These are phyloP conservation scores for Abelmoschus esculentus DNA, from an alignment of 345 rosid genomes.

Conservation along the genomic window DNA sequence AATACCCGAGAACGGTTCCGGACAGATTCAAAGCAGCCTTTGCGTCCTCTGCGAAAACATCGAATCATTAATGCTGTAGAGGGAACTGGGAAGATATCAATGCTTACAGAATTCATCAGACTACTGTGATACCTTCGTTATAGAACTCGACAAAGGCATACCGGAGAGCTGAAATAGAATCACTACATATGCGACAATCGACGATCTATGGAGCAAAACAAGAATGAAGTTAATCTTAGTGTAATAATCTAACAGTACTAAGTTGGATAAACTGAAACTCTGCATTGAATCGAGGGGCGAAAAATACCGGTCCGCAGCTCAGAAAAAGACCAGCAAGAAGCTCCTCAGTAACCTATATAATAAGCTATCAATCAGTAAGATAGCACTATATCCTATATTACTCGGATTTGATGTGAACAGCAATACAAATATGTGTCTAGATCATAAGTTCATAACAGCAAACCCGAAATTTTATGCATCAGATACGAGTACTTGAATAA, in stretches of 20 bases:
- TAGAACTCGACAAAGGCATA: slow-evolving; percentile 93
- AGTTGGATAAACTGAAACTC: background rate
- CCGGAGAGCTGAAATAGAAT: slow-evolving; percentile 83
- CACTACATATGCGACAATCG: slow-evolving; percentile 92
- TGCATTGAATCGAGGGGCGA: background rate
- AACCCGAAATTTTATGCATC: too few species aligned
- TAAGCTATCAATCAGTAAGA: background rate
- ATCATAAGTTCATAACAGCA: too few species aligned
- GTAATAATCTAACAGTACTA: background rate
- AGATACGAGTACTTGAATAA: too few species aligned
- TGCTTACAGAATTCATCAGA: slow-evolving; percentile 13
- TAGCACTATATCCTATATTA: background rate
- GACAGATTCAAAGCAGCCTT: slow-evolving; percentile 77
- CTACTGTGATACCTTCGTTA: slow-evolving; percentile 60
- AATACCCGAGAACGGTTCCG: slow-evolving; percentile 85
- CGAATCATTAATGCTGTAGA: slow-evolving; percentile 15
- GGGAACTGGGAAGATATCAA: background rate
- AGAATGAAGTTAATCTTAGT: background rate
- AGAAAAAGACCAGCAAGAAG: slow-evolving; percentile 83
- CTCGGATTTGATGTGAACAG: background rate
- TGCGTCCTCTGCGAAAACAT: slow-evolving; percentile 60
- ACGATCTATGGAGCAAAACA: slow-evolving; percentile 35
- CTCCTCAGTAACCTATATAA: slow-evolving; percentile 73
- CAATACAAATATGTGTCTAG: too few species aligned
- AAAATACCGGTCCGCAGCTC: slow-evolving; percentile 63